Percentiles rank a stretch among this genome's conserved stretches.
phyloP scores from a whole-genome alignment of 2,329 filamentous ascomycete genomes.

The Pseudogymnoascus sp. region DNA sequence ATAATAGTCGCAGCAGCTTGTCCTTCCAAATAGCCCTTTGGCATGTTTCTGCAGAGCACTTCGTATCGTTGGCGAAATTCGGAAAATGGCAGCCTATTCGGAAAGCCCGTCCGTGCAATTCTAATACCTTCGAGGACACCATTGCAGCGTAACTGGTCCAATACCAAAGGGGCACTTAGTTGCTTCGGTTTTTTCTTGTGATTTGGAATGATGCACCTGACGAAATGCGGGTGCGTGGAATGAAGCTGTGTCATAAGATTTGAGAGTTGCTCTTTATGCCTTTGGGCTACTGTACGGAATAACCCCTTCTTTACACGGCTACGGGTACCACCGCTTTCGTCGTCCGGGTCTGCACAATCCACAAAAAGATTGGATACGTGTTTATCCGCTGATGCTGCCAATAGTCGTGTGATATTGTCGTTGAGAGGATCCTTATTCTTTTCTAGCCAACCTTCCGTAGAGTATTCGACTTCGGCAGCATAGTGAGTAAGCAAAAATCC shows the following conservation, averaged over 20 bases:
- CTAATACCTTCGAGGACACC: constrained; percentile 98
- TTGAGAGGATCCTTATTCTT: constrained; percentile 99
- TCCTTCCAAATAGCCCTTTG: constrained; percentile 83
- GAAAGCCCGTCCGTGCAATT: constrained; percentile 93
- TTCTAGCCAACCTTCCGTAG: constrained; percentile 88
- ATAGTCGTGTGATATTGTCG: constrained; percentile 86
- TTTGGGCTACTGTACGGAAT: constrained; percentile 91
- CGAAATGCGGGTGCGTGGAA: constrained; percentile 95
- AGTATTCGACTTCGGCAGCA: constrained; percentile 95
- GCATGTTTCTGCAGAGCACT: constrained; percentile 81
- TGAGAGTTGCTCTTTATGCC: constrained; percentile 98
- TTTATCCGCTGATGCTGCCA: constrained; percentile 72
- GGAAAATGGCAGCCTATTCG: constrained; percentile 81
- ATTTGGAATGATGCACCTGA: constrained; percentile 94
- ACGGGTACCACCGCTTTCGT: constrained; percentile 57
- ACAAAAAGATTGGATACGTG: constrained; percentile 79
- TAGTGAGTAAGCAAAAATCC: constrained; percentile 97
- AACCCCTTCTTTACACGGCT: constrained; percentile 94
- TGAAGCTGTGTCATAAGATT: constrained; percentile 90
- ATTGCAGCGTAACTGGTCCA: constrained; percentile 96
- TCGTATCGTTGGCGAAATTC: constrained; percentile 96
- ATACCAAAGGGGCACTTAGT: constrained; percentile 81
- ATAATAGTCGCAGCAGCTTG: constrained; percentile 79
- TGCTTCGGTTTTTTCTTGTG: constrained; percentile 96
- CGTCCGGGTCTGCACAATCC: constrained; percentile 78